Evolutionary conservation across 2,329 filamentous ascomycete species (phyloP).

Genomic region (Phyllosticta paracitricarpa): DNA sequence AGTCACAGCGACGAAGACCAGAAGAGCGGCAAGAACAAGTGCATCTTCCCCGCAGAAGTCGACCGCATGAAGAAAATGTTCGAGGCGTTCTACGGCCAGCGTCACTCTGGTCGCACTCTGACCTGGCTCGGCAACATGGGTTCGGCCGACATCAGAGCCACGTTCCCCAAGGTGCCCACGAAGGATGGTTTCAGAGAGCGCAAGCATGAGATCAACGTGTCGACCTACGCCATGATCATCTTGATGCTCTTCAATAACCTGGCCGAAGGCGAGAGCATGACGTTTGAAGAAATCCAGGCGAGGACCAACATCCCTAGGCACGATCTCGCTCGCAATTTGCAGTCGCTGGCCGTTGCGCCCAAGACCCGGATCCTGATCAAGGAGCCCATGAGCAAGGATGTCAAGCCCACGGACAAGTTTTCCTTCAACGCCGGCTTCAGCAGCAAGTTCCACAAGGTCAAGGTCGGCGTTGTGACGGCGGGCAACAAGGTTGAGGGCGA

Average conservation of each 20-base stretch:
- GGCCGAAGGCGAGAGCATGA: conserved; percentile 38
- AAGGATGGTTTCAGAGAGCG: conserved; percentile 60
- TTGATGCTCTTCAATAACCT: conserved; percentile 83
- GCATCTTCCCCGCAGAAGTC: conserved; percentile 67
- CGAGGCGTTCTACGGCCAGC: conserved; percentile 76
- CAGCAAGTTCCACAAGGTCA: conserved; percentile 78
- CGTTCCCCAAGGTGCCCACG: conserved; percentile 61
- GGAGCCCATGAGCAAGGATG: conserved; percentile 65
- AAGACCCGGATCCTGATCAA: conserved; percentile 77
- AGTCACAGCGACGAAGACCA: conserved; percentile 42
- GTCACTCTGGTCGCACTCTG: conserved; percentile 78
- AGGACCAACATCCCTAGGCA: conserved; percentile 65
- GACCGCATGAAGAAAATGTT: conserved; percentile 72
- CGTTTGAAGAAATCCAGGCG: conserved; percentile 70
- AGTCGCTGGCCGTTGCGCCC: conserved; percentile 70
- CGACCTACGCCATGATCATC: conserved; percentile 87
- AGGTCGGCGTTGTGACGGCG: conserved; percentile 72
- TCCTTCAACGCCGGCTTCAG: conserved; percentile 72
- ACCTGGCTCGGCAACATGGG: conserved; percentile 74
- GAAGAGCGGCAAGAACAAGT: conserved; percentile 38
- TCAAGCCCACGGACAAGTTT: conserved; percentile 70
- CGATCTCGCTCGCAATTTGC: conserved; percentile 69
- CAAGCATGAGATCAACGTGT: conserved; percentile 82
- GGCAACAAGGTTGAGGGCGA: conserved; percentile 76
- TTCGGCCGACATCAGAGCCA: conserved; percentile 74